Conservation (phyloP, 257 asterid species). For the Lavandula angustifolia region DNA sequence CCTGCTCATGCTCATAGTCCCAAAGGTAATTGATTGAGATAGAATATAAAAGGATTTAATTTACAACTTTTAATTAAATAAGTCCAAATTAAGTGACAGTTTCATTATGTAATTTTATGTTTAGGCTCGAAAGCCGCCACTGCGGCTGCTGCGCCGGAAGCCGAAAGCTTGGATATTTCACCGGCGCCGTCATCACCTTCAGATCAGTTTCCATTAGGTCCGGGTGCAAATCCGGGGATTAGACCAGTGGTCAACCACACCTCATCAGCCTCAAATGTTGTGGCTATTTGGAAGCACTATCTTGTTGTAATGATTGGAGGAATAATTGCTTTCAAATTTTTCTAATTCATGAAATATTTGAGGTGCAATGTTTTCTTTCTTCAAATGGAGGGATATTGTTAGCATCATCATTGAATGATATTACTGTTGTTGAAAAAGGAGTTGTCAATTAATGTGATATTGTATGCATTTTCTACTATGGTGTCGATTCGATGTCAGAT, state of each 20-base stretch:
- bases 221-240: constrained; percentile 51
- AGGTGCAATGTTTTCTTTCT: neutral
- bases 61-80: too few relatives aligned
- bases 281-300: constrained; percentile 28
- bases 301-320: constrained; percentile 35
- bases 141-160: constrained; percentile 39
- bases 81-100: too few relatives aligned
- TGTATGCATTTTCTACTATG: too few relatives aligned
- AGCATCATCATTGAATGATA: too few relatives aligned
- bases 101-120: too few relatives aligned
- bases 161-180: constrained; percentile 26
- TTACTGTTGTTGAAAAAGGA: too few relatives aligned
- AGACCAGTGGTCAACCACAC: constrained; percentile 49
- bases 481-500: too few relatives aligned
- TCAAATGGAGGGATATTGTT: neutral
- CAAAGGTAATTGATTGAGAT: constrained; percentile 23
- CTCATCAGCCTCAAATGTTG: constrained; percentile 44
- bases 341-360: constrained; percentile 3
- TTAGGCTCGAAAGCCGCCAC: constrained; percentile 51
- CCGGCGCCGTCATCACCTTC: constrained; percentile 48
- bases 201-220: constrained; percentile 35
- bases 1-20: constrained; percentile 25
- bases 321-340: constrained; percentile 35
- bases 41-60: too few relatives aligned
- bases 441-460: too few relatives aligned